Conservation (phyloP, 1,284 basidiomycete genomes). For the Golubevia sp. region DNA sequence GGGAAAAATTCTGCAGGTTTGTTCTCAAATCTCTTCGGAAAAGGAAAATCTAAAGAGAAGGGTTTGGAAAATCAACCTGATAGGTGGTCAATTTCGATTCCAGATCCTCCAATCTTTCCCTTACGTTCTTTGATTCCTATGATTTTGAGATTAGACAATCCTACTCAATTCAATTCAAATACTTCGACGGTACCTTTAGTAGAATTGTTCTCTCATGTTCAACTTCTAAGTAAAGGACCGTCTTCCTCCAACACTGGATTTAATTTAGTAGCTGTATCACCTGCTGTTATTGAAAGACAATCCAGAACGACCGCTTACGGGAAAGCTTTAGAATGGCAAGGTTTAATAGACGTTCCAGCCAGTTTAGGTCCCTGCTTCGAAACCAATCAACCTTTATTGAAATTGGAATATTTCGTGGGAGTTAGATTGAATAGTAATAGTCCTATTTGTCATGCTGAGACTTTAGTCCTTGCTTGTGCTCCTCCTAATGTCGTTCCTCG, state of each 20-base stretch:
- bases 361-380: slow-evolving; percentile 38
- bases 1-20: background rate
- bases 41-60: slow-evolving; percentile 6
- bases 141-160: slow-evolving; percentile 15
- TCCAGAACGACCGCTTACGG: background rate
- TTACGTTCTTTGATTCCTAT: slow-evolving; percentile 34
- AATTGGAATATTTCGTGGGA: slow-evolving; percentile 40
- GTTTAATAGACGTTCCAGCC: slow-evolving; percentile 24
- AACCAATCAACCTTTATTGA: slow-evolving; percentile 6
- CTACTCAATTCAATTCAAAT: slow-evolving; percentile 12
- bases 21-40: background rate
- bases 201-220: slow-evolving; percentile 10
- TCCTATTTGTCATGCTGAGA: slow-evolving; percentile 3
- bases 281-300: background rate
- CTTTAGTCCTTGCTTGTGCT: background rate
- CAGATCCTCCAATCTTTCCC: slow-evolving; percentile 23
- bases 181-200: slow-evolving; percentile 11
- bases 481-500: background rate
- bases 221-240: slow-evolving; percentile 3
- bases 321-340: slow-evolving; percentile 13
- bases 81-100: slow-evolving; percentile 27
- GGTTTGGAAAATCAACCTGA: slow-evolving; percentile 11
- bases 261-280: slow-evolving; percentile 1
- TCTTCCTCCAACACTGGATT: slow-evolving; percentile 10
- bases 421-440: slow-evolving; percentile 6